A percentile compares a stretch with the other conserved stretches of the same genome.
Conservation (phyloP, 139 green algal species). For the Astrephomene gubernaculifera region DNA sequence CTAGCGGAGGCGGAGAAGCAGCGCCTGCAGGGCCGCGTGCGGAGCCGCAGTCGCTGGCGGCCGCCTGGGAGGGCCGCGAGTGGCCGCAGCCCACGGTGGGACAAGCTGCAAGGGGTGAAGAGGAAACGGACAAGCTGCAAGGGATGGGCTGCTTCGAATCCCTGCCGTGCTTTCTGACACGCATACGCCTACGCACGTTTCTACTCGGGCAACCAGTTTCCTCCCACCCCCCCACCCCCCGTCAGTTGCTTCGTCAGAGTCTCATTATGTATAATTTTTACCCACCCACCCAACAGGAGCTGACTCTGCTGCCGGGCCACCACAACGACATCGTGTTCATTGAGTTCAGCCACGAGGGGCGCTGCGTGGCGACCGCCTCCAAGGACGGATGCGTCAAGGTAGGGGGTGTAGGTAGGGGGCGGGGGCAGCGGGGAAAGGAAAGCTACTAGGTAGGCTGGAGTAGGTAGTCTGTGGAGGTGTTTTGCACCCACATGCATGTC, state of each 20-base stretch:
- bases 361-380: conserved; percentile 74
- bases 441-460: too few relatives aligned
- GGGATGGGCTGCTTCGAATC: too few relatives aligned
- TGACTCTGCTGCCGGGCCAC: conserved; percentile 67
- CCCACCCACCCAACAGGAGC: conserved; percentile 2
- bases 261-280: too few relatives aligned
- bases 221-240: background rate
- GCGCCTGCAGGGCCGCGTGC: too few relatives aligned
- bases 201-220: background rate
- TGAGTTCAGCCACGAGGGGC: conserved; percentile 72
- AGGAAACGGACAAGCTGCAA: too few relatives aligned
- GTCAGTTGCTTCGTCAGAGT: too few relatives aligned
- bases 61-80: background rate
- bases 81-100: conserved; percentile 14
- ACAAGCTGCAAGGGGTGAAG: background rate
- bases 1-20: too few relatives aligned
- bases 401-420: background rate
- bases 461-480: too few relatives aligned
- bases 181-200: too few relatives aligned
- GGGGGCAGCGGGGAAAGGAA: background rate
- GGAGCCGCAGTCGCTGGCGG: background rate
- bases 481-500: too few relatives aligned
- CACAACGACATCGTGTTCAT: conserved; percentile 74
- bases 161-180: too few relatives aligned
- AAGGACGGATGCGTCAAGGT: conserved; percentile 81